Conservation (phyloP, 768 basidiomycete genomes). For the Strobilomyces dryophilus region DNA sequence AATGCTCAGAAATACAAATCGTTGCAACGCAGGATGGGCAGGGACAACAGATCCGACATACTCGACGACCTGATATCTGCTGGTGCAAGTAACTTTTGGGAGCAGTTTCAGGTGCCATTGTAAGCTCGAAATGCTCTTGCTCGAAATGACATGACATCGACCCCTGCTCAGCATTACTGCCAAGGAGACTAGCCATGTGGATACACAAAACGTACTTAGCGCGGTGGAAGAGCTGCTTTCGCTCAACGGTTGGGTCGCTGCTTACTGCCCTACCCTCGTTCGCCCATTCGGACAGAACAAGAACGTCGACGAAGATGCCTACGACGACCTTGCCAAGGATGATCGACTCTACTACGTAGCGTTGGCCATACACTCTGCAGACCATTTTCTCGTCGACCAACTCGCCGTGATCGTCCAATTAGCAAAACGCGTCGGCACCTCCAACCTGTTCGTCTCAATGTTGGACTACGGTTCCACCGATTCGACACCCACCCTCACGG, state of each 20-base stretch:
- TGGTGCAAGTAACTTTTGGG: slow-evolving; percentile 88
- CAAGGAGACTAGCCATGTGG: slow-evolving; percentile 82
- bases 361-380: slow-evolving; percentile 94
- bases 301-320: slow-evolving; percentile 63
- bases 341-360: slow-evolving; percentile 92
- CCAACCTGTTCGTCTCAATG: slow-evolving; percentile 95
- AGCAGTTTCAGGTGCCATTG: slow-evolving; percentile 89
- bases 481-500: slow-evolving; percentile 90
- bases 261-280: slow-evolving; percentile 85
- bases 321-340: slow-evolving; percentile 81
- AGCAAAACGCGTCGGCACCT: slow-evolving; percentile 82
- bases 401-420: slow-evolving; percentile 97
- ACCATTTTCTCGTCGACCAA: slow-evolving; percentile 98
- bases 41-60: slow-evolving; percentile 81
- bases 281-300: slow-evolving; percentile 96
- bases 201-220: slow-evolving; percentile 83
- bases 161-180: slow-evolving; percentile 57
- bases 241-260: slow-evolving; percentile 97
- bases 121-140: slow-evolving; percentile 35
- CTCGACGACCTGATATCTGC: slow-evolving; percentile 70
- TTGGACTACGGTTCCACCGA: slow-evolving; percentile 95
- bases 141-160: neutral
- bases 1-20: slow-evolving; percentile 89
- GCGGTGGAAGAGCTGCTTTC: slow-evolving; percentile 94
- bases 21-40: slow-evolving; percentile 81